Percentiles rank a stretch among this genome's conserved stretches.
These are phyloP conservation scores for Nitzschia palea DNA, from an alignment of 108 stramenopile species.

Conservation along the genomic window DNA sequence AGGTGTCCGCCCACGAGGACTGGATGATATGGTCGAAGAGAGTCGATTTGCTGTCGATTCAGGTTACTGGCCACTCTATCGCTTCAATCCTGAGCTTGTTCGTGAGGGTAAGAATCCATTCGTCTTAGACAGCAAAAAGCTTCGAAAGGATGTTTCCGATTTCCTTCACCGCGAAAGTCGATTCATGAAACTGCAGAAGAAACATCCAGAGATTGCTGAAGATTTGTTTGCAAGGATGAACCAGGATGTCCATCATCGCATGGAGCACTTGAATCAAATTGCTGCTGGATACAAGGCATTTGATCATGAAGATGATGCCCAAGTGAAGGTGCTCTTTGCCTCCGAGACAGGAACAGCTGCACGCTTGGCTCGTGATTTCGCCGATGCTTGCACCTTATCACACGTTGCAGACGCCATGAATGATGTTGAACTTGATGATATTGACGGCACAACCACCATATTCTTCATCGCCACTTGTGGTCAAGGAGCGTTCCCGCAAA, in stretches of 20 bases:
- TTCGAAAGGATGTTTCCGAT: slow-evolving; percentile 54
- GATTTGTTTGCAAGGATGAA: slow-evolving; percentile 56
- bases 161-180: slow-evolving; percentile 59
- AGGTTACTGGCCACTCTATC: slow-evolving; percentile 63
- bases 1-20: slow-evolving; percentile 46
- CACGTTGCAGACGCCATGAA: slow-evolving; percentile 53
- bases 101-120: slow-evolving; percentile 54
- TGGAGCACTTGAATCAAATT: slow-evolving; percentile 50
- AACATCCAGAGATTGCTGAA: slow-evolving; percentile 56
- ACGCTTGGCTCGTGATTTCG: slow-evolving; percentile 54
- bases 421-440: slow-evolving; percentile 55
- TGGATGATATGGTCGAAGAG: slow-evolving; percentile 67
- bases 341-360: slow-evolving; percentile 61
- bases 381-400: slow-evolving; percentile 55
- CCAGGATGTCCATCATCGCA: slow-evolving; percentile 56
- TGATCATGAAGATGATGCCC: slow-evolving; percentile 47
- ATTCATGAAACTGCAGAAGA: slow-evolving; percentile 54
- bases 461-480: slow-evolving; percentile 65
- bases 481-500: slow-evolving; percentile 62
- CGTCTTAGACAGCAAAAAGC: slow-evolving; percentile 63
- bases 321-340: slow-evolving; percentile 55
- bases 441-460: slow-evolving; percentile 54
- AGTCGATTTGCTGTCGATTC: slow-evolving; percentile 51
- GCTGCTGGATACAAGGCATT: slow-evolving; percentile 62
- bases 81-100: slow-evolving; percentile 50